A percentile compares a stretch with the other conserved stretches of the same genome.
Evolutionary conservation across 768 basidiomycete species (phyloP).

Genomic region (Boletus subcaerulescens): DNA sequence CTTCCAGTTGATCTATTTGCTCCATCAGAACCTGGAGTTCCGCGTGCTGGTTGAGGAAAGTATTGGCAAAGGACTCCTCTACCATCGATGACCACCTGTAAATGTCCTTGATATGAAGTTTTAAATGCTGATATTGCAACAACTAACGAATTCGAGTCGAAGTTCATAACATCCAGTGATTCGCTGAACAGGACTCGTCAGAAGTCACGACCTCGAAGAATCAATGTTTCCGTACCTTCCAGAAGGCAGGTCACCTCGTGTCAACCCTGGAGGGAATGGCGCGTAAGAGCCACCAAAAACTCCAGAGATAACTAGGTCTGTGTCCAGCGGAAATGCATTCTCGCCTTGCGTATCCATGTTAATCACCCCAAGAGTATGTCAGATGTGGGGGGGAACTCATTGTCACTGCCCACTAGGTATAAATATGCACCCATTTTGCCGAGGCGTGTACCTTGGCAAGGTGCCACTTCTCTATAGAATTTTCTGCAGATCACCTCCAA

Average conservation of each 20-base stretch:
- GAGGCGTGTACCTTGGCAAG: too few species aligned
- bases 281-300: too few species aligned
- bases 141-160: slow-evolving; percentile 6
- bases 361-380: too few species aligned
- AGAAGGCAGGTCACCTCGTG: too few species aligned
- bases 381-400: too few species aligned
- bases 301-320: too few species aligned
- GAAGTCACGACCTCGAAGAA: not conserved
- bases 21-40: not conserved
- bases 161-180: not conserved
- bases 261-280: too few species aligned
- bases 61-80: not conserved
- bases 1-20: not conserved
- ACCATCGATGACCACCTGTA: not conserved
- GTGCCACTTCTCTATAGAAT: not conserved
- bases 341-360: too few species aligned
- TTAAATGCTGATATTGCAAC: not conserved
- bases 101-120: not conserved
- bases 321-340: too few species aligned
- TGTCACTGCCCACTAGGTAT: too few species aligned
- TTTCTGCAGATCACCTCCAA: not conserved
- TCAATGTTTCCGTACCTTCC: not conserved
- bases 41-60: not conserved
- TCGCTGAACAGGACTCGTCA: not conserved
- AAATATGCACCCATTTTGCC: too few species aligned